A percentile compares a stretch with the other conserved stretches of the same genome.
These are phyloP conservation scores for Aspergillus nomiae DNA, from an alignment of 2,329 filamentous ascomycete species.

Conservation along the genomic window DNA sequence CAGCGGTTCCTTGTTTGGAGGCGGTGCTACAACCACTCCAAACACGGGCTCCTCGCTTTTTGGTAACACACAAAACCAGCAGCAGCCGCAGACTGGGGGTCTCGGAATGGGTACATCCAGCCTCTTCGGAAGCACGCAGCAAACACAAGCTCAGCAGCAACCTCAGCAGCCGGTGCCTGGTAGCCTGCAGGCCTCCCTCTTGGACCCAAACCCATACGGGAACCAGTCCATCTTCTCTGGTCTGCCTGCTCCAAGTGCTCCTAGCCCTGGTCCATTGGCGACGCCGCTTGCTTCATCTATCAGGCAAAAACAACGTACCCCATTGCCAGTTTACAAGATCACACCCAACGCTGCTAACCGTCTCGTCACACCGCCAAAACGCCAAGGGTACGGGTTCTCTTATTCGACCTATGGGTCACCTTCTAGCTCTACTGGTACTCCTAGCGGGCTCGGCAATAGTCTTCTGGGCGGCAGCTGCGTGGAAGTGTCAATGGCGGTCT, in stretches of 20 bases:
- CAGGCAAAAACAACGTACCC: slow-evolving; percentile 76
- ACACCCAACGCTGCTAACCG: slow-evolving; percentile 79
- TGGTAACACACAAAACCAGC: slow-evolving; percentile 47
- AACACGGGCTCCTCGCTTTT: slow-evolving; percentile 58
- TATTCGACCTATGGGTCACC: slow-evolving; percentile 92
- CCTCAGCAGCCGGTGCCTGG: slow-evolving; percentile 46
- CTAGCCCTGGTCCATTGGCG: slow-evolving; percentile 84
- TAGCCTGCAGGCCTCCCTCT: slow-evolving; percentile 73
- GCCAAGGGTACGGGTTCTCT: slow-evolving; percentile 81
- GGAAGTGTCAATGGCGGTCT: slow-evolving; percentile 56
- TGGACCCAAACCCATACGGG: slow-evolving; percentile 85
- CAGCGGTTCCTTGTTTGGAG: slow-evolving; percentile 52
- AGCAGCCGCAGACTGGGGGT: slow-evolving; percentile 37
- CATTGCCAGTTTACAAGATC: slow-evolving; percentile 83
- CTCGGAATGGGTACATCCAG: slow-evolving; percentile 38
- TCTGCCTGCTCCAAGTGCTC: slow-evolving; percentile 61
- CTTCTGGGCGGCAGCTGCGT: slow-evolving; percentile 51
- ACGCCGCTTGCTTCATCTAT: slow-evolving; percentile 78
- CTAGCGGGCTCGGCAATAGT: slow-evolving; percentile 67
- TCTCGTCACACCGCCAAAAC: slow-evolving; percentile 79
- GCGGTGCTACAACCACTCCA: slow-evolving; percentile 27
- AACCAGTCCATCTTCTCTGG: slow-evolving; percentile 82
- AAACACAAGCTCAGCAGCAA: slow-evolving; percentile 54
- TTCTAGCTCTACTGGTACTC: slow-evolving; percentile 68
- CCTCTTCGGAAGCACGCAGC: slow-evolving; percentile 57